These are phyloP conservation scores for Aspergillus baeticus DNA, from an alignment of 495 filamentous ascomycete species.

Conservation along the genomic window DNA sequence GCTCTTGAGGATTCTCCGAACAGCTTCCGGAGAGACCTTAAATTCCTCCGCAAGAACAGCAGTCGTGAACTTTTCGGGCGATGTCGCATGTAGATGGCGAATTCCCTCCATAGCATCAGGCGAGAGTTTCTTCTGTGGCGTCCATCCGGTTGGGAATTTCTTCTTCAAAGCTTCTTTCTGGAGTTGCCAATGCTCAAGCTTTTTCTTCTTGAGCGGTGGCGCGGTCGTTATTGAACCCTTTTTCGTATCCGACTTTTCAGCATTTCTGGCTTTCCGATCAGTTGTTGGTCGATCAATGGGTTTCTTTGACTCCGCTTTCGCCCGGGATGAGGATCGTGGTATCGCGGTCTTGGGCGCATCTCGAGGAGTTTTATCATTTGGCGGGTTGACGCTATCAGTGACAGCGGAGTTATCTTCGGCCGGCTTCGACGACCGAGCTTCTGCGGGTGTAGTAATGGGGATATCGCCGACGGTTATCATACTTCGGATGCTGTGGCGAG, in stretches of 20 bases:
- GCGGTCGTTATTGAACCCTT: conserved; percentile 9
- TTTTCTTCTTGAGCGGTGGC: conserved; percentile 30
- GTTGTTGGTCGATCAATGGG: neutral
- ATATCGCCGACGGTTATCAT: neutral
- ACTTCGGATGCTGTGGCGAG: conserved; percentile 1
- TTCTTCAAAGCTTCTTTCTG: conserved; percentile 65
- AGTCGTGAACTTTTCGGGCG: conserved; percentile 75
- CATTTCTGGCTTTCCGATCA: neutral
- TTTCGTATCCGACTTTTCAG: conserved; percentile 9
- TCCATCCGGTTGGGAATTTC: conserved; percentile 79
- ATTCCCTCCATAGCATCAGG: conserved; percentile 89
- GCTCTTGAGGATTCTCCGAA: conserved; percentile 79
- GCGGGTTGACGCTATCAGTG: neutral
- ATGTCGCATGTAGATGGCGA: conserved; percentile 68
- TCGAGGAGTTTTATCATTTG: neutral
- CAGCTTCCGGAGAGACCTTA: conserved; percentile 79
- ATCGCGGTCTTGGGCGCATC: neutral
- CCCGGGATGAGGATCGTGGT: neutral
- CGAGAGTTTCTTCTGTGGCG: conserved; percentile 79
- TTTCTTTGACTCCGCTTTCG: neutral
- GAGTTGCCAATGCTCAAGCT: conserved; percentile 61
- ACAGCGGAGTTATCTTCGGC: neutral
- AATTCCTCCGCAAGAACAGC: conserved; percentile 74
- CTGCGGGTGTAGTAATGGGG: neutral
- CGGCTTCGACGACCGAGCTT: neutral